phyloP scores from a whole-genome alignment of 257 asterid genomes.

The Solanum pinnatisectum region DNA sequence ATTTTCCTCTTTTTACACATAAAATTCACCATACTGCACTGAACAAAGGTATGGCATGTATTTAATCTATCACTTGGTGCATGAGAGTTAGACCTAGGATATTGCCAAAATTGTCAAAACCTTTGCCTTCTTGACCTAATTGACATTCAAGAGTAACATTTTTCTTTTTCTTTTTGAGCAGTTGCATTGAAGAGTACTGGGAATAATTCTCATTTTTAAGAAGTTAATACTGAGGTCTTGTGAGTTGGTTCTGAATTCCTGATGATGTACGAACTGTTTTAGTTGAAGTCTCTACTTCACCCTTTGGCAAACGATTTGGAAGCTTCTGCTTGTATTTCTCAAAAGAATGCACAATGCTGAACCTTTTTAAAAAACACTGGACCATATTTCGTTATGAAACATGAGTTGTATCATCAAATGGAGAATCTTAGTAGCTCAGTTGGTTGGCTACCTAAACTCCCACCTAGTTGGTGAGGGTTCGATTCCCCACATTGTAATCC shows the following conservation, averaged over 20 bases:
- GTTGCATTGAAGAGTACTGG: background rate
- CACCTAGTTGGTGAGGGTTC: too few species aligned
- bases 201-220: background rate
- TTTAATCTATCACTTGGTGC: background rate
- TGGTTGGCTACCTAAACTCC: too few species aligned
- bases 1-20: background rate
- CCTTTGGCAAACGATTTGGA: background rate
- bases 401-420: background rate
- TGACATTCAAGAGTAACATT: background rate
- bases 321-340: background rate
- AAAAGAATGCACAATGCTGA: background rate
- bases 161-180: background rate
- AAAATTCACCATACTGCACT: background rate
- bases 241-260: background rate
- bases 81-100: background rate
- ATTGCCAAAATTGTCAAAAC: background rate
- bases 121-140: background rate
- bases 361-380: background rate
- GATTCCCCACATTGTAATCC: too few species aligned
- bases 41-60: background rate
- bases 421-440: too few species aligned
- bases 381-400: background rate
- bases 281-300: background rate
- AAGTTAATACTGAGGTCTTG: background rate
- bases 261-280: background rate